Evolutionary conservation across 495 filamentous ascomycete species (phyloP).

Genomic region (Penicillium ochrochloron): DNA sequence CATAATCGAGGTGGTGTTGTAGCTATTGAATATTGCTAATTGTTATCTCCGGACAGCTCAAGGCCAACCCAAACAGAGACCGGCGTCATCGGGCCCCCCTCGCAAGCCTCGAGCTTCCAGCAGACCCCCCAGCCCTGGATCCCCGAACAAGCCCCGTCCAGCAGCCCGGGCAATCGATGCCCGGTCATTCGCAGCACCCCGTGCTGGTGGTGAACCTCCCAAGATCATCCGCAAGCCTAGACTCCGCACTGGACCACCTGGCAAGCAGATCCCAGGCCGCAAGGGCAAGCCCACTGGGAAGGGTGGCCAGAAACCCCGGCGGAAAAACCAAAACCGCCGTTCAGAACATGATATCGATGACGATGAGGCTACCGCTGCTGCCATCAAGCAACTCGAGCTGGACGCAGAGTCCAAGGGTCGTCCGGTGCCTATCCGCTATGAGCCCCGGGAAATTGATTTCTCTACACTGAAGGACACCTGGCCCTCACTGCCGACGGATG

Average conservation of each 20-base stretch:
- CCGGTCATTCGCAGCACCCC: slow-evolving; percentile 44
- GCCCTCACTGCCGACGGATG: slow-evolving; percentile 46
- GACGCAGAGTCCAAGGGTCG: slow-evolving; percentile 39
- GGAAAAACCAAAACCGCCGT: background rate
- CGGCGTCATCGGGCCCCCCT: slow-evolving; percentile 8
- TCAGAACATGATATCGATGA: slow-evolving; percentile 27
- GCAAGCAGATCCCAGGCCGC: slow-evolving; percentile 24
- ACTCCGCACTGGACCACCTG: slow-evolving; percentile 27
- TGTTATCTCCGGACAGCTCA: background rate
- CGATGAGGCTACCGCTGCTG: slow-evolving; percentile 28
- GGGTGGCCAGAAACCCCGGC: slow-evolving; percentile 18
- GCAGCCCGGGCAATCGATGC: slow-evolving; percentile 47
- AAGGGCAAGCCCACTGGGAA: slow-evolving; percentile 24
- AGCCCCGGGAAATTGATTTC: slow-evolving; percentile 36
- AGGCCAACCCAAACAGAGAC: slow-evolving; percentile 4
- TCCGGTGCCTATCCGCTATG: slow-evolving; percentile 41
- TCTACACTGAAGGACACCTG: slow-evolving; percentile 44
- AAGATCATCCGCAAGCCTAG: slow-evolving; percentile 43
- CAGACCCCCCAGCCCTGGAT: slow-evolving; percentile 28
- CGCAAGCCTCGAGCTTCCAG: slow-evolving; percentile 25
- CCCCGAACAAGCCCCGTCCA: slow-evolving; percentile 31
- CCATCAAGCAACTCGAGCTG: slow-evolving; percentile 39
- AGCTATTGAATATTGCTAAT: background rate
- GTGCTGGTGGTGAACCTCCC: slow-evolving; percentile 32
- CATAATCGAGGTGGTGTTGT: background rate